Evolutionary conservation across 2,329 filamentous ascomycete genomes (phyloP).

Genomic region (Sphaceloma murrayae): DNA sequence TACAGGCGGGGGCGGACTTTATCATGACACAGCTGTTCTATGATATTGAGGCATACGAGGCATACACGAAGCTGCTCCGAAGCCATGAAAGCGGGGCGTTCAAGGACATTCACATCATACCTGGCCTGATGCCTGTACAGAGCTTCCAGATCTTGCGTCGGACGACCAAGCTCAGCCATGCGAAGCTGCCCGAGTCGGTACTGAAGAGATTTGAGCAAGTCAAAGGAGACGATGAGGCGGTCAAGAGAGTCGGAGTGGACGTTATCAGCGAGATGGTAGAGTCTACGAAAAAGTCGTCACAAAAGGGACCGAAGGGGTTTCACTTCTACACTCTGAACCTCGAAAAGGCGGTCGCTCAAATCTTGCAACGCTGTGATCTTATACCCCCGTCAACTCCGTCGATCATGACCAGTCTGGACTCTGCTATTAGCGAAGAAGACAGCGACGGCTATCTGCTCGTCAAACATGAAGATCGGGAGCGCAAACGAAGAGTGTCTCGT

Average conservation of each 20-base stretch:
- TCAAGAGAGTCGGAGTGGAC: slow-evolving; percentile 70
- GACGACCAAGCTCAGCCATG: slow-evolving; percentile 90
- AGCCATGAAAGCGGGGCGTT: slow-evolving; percentile 78
- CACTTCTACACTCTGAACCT: slow-evolving; percentile 97
- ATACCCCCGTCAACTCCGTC: slow-evolving; percentile 48
- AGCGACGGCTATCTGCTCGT: slow-evolving; percentile 25
- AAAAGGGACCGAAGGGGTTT: slow-evolving; percentile 60
- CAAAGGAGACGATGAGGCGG: slow-evolving; percentile 68
- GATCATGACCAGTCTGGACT: slow-evolving; percentile 25
- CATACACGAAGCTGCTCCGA: slow-evolving; percentile 67
- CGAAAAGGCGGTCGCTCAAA: slow-evolving; percentile 91
- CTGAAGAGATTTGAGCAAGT: slow-evolving; percentile 61
- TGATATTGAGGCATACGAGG: slow-evolving; percentile 70
- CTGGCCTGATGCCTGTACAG: slow-evolving; percentile 94
- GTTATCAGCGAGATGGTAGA: slow-evolving; percentile 78
- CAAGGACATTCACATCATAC: slow-evolving; percentile 79
- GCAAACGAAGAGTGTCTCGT: slow-evolving; percentile 54
- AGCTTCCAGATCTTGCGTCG: slow-evolving; percentile 92
- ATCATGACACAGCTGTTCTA: slow-evolving; percentile 99
- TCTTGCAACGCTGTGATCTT: slow-evolving; percentile 74
- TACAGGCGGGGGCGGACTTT: slow-evolving; percentile 84
- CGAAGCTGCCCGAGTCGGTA: slow-evolving; percentile 63
- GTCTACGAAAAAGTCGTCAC: slow-evolving; percentile 58
- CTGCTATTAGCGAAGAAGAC: slow-evolving; percentile 31
- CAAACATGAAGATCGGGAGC: slow-evolving; percentile 23